Conservation (phyloP, 139 green algal genomes). For the Volvox reticuliferus region DNA sequence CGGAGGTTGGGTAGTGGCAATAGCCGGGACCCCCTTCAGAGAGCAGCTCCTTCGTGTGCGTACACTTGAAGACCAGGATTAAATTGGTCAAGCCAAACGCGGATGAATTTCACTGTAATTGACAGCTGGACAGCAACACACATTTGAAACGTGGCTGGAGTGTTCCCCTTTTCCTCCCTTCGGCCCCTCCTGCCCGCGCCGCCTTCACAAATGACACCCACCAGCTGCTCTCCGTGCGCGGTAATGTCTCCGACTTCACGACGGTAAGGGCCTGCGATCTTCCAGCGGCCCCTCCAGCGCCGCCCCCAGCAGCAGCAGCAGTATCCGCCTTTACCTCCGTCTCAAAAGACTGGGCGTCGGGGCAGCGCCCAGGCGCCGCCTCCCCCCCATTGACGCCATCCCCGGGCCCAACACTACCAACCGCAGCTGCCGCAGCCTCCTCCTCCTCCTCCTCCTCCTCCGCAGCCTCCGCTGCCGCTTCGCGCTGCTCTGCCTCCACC, state of each 20-base stretch:
- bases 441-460: background rate
- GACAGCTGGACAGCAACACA: too few species aligned
- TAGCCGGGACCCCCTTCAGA: too few species aligned
- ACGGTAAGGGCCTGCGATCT: too few species aligned
- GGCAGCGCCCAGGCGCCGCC: too few species aligned
- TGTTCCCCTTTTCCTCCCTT: too few species aligned
- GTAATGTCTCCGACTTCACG: background rate
- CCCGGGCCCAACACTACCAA: background rate
- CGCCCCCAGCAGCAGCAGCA: background rate
- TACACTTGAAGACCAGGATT: too few species aligned
- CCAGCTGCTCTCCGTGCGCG: constrained; percentile 14
- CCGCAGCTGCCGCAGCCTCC: background rate
- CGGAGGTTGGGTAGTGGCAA: too few species aligned
- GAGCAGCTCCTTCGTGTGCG: too few species aligned
- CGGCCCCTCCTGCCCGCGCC: too few species aligned
- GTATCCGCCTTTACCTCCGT: background rate
- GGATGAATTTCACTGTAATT: too few species aligned
- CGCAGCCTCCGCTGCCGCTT: background rate
- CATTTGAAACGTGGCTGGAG: too few species aligned
- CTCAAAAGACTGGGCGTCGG: background rate
- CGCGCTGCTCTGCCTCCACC: constrained; percentile 38
- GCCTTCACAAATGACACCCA: background rate
- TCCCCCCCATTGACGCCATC: background rate
- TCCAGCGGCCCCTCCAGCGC: background rate
- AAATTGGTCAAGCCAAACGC: too few species aligned